Evolutionary conservation across 257 asterid species (phyloP).

Genomic region (Salvia rosmarinus): DNA sequence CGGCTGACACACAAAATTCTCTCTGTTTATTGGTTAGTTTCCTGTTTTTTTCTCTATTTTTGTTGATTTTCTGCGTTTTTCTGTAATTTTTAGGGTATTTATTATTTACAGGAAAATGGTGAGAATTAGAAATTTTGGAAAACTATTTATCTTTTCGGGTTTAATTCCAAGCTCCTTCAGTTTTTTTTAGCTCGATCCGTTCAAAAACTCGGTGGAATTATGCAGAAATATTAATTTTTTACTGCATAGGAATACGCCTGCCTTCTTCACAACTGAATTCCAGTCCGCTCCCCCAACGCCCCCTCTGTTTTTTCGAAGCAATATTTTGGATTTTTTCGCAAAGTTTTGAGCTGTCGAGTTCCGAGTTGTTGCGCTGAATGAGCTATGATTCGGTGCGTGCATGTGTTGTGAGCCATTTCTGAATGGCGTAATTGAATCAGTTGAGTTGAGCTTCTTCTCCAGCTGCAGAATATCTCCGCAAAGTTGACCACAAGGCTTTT

Average conservation of each 20-base stretch:
- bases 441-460: slow-evolving; percentile 20
- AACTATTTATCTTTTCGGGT: slow-evolving; percentile 38
- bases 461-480: slow-evolving; percentile 45
- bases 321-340: neutral
- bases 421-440: slow-evolving; percentile 24
- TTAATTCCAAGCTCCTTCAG: slow-evolving; percentile 36
- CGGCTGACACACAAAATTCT: slow-evolving; percentile 30
- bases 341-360: slow-evolving; percentile 2
- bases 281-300: too few species aligned
- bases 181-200: slow-evolving; percentile 40
- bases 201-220: slow-evolving; percentile 27
- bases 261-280: slow-evolving; percentile 31
- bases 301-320: neutral
- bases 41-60: slow-evolving; percentile 40
- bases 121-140: slow-evolving; percentile 35
- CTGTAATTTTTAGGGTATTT: slow-evolving; percentile 37
- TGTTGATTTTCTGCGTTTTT: slow-evolving; percentile 36
- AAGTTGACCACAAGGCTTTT: neutral
- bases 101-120: slow-evolving; percentile 36
- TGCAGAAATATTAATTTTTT: slow-evolving; percentile 32
- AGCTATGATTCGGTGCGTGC: slow-evolving; percentile 2
- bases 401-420: too few species aligned
- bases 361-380: neutral
- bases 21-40: slow-evolving; percentile 42
- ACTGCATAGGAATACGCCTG: slow-evolving; percentile 30